These are phyloP conservation scores for Auricularia heimuer DNA, from an alignment of 768 basidiomycete species.

Conservation along the genomic window DNA sequence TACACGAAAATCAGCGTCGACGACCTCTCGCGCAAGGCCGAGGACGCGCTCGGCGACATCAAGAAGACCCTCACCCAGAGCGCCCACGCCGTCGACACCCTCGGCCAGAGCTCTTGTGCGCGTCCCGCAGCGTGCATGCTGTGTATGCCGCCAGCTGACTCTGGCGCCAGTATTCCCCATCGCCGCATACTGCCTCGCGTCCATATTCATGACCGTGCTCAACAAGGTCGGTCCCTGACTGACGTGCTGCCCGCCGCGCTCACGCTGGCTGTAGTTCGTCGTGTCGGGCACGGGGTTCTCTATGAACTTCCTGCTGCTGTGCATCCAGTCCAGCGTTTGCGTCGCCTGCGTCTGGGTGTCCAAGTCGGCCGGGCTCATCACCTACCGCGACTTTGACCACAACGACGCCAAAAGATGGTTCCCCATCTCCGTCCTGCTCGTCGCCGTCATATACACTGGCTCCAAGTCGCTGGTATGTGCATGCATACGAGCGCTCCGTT, in stretches of 20 bases:
- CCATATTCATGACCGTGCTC: conserved; percentile 93
- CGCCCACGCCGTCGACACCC: neutral
- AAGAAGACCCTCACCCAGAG: neutral
- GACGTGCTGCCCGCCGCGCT: too few species aligned
- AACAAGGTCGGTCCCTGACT: conserved; percentile 61
- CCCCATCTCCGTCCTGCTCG: conserved; percentile 86
- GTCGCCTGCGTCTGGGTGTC: conserved; percentile 60
- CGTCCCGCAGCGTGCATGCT: neutral
- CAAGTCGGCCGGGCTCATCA: conserved; percentile 70
- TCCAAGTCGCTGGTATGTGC: conserved; percentile 85
- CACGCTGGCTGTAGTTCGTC: conserved; percentile 52
- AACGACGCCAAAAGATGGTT: conserved; percentile 89
- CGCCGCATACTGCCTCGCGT: conserved; percentile 81
- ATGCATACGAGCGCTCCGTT: neutral
- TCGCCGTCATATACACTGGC: conserved; percentile 94
- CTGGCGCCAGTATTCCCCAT: conserved; percentile 61
- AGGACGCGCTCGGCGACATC: neutral
- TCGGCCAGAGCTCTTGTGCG: neutral
- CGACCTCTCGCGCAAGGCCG: neutral
- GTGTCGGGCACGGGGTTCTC: conserved; percentile 89
- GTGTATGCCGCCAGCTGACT: neutral
- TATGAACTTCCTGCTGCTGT: conserved; percentile 93
- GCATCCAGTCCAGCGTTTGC: conserved; percentile 86
- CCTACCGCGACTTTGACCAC: conserved; percentile 73
- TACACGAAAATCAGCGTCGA: neutral